These are phyloP conservation scores for Fusarium dimerum DNA, from an alignment of 2,329 filamentous ascomycete genomes.

Conservation along the genomic window DNA sequence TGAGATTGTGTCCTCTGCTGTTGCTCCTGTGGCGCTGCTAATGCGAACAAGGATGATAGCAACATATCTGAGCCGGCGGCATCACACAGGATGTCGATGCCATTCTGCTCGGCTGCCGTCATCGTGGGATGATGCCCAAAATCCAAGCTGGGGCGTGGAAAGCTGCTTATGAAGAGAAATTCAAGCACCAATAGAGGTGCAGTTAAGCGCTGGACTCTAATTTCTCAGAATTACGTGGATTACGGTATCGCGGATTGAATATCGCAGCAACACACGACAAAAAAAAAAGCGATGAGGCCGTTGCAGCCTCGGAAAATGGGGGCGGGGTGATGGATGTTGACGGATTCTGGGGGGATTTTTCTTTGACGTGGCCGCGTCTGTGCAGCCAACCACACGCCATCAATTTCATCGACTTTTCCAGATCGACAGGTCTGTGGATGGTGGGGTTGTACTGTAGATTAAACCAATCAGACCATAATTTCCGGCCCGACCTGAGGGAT, in stretches of 20 bases:
- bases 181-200: conserved; percentile 2
- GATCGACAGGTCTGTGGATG: not conserved
- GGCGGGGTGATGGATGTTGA: conserved; percentile 6
- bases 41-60: conserved; percentile 27
- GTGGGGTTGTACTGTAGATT: too few species aligned
- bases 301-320: conserved; percentile 13
- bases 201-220: conserved; percentile 4
- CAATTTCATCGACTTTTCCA: not conserved
- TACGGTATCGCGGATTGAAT: not conserved
- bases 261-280: not conserved
- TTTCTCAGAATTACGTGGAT: not conserved
- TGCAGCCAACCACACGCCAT: not conserved
- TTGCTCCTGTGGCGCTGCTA: conserved; percentile 22
- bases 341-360: not conserved
- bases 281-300: not conserved
- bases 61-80: conserved; percentile 30
- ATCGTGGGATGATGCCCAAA: conserved; percentile 15
- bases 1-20: conserved; percentile 8
- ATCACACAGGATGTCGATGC: conserved; percentile 31
- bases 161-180: not conserved
- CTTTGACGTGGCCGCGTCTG: not conserved
- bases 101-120: conserved; percentile 28
- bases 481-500: too few species aligned
- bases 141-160: conserved; percentile 9
- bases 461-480: too few species aligned